phyloP scores from a whole-genome alignment of 2,329 filamentous ascomycete species.

The Esteya vermicola region DNA sequence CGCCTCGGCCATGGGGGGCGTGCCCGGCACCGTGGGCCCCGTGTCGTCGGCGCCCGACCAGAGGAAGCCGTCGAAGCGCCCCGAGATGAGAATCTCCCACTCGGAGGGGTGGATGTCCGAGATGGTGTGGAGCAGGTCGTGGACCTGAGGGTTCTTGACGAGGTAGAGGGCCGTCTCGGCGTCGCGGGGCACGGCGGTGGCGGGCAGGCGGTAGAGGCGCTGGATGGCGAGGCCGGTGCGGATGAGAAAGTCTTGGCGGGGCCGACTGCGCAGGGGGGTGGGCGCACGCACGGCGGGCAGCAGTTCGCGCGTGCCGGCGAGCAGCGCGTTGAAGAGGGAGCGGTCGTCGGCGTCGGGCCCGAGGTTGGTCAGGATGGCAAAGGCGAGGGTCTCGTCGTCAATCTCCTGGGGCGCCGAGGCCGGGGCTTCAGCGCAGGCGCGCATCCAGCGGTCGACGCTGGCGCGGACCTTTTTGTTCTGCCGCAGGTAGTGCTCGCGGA shows the following conservation, averaged over 20 bases:
- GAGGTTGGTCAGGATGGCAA: conserved; percentile 84
- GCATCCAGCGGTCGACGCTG: conserved; percentile 85
- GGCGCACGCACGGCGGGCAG: conserved; percentile 47
- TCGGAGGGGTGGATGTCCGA: conserved; percentile 82
- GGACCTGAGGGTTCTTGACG: conserved; percentile 65
- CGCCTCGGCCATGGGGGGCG: conserved; percentile 12
- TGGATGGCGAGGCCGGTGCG: conserved; percentile 69
- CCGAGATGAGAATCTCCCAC: conserved; percentile 90
- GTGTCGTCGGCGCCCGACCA: conserved; percentile 79
- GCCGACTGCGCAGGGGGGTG: conserved; percentile 49
- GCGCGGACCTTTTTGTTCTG: conserved; percentile 86
- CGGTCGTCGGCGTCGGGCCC: conserved; percentile 61
- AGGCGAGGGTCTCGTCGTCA: conserved; percentile 85
- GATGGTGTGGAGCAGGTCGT: conserved; percentile 76
- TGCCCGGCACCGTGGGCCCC: conserved; percentile 25
- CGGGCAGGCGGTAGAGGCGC: conserved; percentile 62
- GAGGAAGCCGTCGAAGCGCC: conserved; percentile 88
- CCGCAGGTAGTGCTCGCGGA: conserved; percentile 78
- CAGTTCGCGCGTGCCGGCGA: conserved; percentile 46
- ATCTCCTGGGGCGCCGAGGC: conserved; percentile 72
- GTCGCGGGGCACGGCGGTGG: conserved; percentile 58
- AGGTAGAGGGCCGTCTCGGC: conserved; percentile 78
- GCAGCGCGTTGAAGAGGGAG: conserved; percentile 67
- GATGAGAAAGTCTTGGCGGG: conserved; percentile 58
- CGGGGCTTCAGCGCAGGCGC: conserved; percentile 59